Percentiles rank a stretch among this genome's conserved stretches.
Conservation (phyloP, 2,329 filamentous ascomycete genomes). For the Ampelomyces quisqualis region DNA sequence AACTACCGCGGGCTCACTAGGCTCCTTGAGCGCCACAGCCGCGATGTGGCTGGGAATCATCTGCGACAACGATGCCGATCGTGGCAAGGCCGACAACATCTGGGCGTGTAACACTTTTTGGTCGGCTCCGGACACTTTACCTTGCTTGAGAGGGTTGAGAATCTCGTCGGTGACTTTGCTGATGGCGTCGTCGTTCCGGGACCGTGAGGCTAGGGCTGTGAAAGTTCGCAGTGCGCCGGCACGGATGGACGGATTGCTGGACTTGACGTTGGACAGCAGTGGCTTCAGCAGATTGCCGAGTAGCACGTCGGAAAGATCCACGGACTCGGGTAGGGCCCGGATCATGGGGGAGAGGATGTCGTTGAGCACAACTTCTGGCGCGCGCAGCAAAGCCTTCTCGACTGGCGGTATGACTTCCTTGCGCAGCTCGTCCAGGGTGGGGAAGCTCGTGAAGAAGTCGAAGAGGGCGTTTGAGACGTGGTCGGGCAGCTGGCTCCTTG, state of each 20-base stretch:
- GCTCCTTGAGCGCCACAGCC: slow-evolving; percentile 74
- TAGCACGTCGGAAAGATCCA: slow-evolving; percentile 78
- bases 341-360: slow-evolving; percentile 76
- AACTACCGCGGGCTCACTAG: slow-evolving; percentile 78
- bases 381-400: slow-evolving; percentile 84
- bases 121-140: slow-evolving; percentile 81
- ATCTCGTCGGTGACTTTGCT: slow-evolving; percentile 76
- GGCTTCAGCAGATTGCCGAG: slow-evolving; percentile 76
- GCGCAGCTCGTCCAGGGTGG: slow-evolving; percentile 70
- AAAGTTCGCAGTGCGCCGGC: slow-evolving; percentile 76
- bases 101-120: slow-evolving; percentile 81
- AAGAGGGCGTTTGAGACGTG: slow-evolving; percentile 72
- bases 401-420: slow-evolving; percentile 76
- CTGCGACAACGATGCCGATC: slow-evolving; percentile 62
- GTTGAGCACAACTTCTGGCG: slow-evolving; percentile 84
- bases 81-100: slow-evolving; percentile 62
- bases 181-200: slow-evolving; percentile 59
- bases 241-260: slow-evolving; percentile 76
- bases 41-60: slow-evolving; percentile 69
- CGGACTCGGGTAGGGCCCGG: slow-evolving; percentile 63
- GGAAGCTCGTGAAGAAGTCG: slow-evolving; percentile 81
- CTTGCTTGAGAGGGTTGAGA: slow-evolving; percentile 72
- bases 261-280: slow-evolving; percentile 86
- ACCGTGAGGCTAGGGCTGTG: slow-evolving; percentile 64
- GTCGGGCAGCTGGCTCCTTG: slow-evolving; percentile 66